A percentile compares a stretch with the other conserved stretches of the same genome.
These are phyloP conservation scores for Solanum virginianum DNA, from an alignment of 257 asterid genomes.

Conservation along the genomic window DNA sequence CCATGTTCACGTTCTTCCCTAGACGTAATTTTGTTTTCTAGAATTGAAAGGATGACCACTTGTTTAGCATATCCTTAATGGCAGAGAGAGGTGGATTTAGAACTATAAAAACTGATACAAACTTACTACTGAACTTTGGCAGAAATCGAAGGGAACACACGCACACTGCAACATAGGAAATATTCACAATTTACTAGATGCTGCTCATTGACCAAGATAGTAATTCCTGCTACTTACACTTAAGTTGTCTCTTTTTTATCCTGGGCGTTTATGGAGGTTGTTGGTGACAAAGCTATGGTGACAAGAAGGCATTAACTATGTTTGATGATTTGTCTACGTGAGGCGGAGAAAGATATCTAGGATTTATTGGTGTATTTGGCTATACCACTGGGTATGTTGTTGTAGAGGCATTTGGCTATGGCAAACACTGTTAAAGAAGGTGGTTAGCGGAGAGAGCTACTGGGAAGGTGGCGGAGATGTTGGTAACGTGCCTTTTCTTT, in stretches of 20 bases:
- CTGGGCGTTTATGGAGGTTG: not conserved
- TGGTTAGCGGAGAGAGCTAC: not conserved
- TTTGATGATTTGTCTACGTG: not conserved
- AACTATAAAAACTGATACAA: not conserved
- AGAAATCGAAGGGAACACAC: not conserved
- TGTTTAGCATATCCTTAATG: not conserved
- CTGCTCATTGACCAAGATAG: slow-evolving; percentile 23
- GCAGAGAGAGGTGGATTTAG: not conserved
- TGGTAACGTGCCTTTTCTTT: not conserved
- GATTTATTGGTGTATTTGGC: not conserved
- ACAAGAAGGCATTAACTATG: not conserved
- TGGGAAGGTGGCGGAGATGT: not conserved
- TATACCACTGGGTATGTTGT: too few relatives aligned
- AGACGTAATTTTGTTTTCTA: not conserved
- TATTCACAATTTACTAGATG: slow-evolving; percentile 1
- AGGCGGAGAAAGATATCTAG: not conserved
- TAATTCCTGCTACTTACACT: slow-evolving; percentile 11
- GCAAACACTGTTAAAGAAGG: not conserved
- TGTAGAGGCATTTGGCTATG: not conserved
- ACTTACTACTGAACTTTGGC: not conserved
- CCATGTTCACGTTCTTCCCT: not conserved
- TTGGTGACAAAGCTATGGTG: not conserved
- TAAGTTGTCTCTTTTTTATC: slow-evolving; percentile 21
- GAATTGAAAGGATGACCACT: not conserved
- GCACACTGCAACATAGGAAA: not conserved